A percentile compares a stretch with the other conserved stretches of the same genome.
Conservation (phyloP, 2,329 filamentous ascomycete species). For the Penicillium hordei region DNA sequence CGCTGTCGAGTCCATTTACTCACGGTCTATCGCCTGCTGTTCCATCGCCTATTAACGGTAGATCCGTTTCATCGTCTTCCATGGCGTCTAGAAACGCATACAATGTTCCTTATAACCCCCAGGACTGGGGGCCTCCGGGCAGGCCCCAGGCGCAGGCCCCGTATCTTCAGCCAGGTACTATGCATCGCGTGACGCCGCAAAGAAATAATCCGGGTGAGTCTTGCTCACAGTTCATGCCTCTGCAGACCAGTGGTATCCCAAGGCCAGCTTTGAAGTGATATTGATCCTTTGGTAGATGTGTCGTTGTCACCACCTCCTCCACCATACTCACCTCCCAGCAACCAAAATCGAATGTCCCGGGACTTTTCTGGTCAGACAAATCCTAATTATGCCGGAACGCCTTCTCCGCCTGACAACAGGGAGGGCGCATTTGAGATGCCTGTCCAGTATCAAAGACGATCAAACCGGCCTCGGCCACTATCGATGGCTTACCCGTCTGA, state of each 20-base stretch:
- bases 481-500: constrained; percentile 34
- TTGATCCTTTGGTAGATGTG: constrained; percentile 23
- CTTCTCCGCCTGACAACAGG: constrained; percentile 19
- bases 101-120: constrained; percentile 50
- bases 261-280: constrained; percentile 6
- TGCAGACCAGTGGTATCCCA: background rate
- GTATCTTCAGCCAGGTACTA: constrained; percentile 31
- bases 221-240: background rate
- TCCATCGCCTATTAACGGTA: constrained; percentile 37
- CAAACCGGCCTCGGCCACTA: constrained; percentile 33
- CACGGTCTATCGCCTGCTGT: constrained; percentile 40
- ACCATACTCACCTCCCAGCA: constrained; percentile 41
- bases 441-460: constrained; percentile 27
- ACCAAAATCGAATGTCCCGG: constrained; percentile 21
- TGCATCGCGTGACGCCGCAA: constrained; percentile 30
- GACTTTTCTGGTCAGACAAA: constrained; percentile 15
- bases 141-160: constrained; percentile 28
- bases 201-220: constrained; percentile 36
- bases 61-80: constrained; percentile 40
- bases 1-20: constrained; percentile 47
- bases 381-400: constrained; percentile 18
- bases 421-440: constrained; percentile 22
- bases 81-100: constrained; percentile 47
- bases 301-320: constrained; percentile 39
- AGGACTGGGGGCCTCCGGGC: constrained; percentile 49